Percentiles rank a stretch among this genome's conserved stretches.
Evolutionary conservation across 176 grass and related monocot genomes (phyloP).

Genomic region (Aegilops sharonensis): DNA sequence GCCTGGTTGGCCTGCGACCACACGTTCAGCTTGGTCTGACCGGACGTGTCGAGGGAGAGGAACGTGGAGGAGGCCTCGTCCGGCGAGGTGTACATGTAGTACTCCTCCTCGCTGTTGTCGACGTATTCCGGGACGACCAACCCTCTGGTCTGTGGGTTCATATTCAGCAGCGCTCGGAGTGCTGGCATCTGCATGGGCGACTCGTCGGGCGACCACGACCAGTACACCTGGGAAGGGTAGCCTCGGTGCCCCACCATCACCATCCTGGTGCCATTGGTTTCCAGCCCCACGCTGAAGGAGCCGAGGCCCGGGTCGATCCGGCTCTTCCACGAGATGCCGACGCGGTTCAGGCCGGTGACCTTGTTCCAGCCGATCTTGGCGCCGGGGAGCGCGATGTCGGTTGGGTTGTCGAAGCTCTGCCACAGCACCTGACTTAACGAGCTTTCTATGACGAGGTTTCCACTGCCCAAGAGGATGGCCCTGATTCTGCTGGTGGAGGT

Average conservation of each 20-base stretch:
- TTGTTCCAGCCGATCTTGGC: background rate
- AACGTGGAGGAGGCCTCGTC: background rate
- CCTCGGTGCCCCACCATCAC: background rate
- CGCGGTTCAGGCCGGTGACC: background rate
- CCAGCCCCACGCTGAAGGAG: background rate
- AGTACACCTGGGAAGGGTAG: background rate
- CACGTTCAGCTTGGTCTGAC: constrained; percentile 14
- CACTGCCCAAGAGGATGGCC: constrained; percentile 25
- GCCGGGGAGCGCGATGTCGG: background rate
- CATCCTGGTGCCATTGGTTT: background rate
- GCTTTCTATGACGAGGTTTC: constrained; percentile 18
- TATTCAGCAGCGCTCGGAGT: background rate
- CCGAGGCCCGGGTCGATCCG: background rate
- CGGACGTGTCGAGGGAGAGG: constrained; percentile 18
- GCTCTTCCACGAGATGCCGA: background rate
- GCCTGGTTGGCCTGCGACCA: constrained; percentile 12
- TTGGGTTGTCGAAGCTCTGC: background rate
- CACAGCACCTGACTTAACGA: background rate
- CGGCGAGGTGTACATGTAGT: constrained; percentile 26
- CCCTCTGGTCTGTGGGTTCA: background rate
- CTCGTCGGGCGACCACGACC: background rate
- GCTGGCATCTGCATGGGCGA: constrained; percentile 8
- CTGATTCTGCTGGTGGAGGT: background rate
- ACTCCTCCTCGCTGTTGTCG: constrained; percentile 1
- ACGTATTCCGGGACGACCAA: constrained; percentile 7